Base-by-base conservation (phyloP, 2,329 filamentous ascomycete species). In the Aspergillus oerlinghausenensis region DNA sequence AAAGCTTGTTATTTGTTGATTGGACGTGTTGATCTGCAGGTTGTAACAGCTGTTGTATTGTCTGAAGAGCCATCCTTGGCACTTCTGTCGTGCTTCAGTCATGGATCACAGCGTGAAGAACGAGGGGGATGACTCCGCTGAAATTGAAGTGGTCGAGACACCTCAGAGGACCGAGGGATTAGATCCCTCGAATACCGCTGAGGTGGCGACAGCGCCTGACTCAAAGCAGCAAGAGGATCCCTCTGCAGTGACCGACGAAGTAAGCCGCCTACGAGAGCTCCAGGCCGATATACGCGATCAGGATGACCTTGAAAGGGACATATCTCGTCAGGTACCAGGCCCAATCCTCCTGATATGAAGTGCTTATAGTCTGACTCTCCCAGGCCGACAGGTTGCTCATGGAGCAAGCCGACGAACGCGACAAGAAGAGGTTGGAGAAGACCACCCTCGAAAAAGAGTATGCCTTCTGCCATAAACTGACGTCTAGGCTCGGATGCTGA, bases 231-330 rank as follows among this genome's bases (percentile, higher is more conserved):
- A 48, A 26, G 48, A 50, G 43, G 53, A 51, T 45, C 50, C 52
- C 9, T 50, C 58, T 29, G 52, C 48, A 21, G 51, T 42, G 19
- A 54, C 56, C 56, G 83, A 85, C 60, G 87, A 89, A 66, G 81
- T 82, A 45, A 79, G 80, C 52, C 82, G 83, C 21, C 76, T 92
- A 28, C 79, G 80, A 56, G 82, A 82, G 47, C 76, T 92, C 43
- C 86, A 88, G 4, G 83, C 86, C 52, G 82, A 87, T 56, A 85
- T 94, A 23, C 86, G 90, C 56, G 86, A 96, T 66, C 93, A 97
- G 72, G 88, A 92, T 76, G 92, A 97, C 57, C 77, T 97, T 21
- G 93, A 97, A 73, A 84, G 91, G 60, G 92, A 96, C 67, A 95
- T 97, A 61, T 82, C 84, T 28, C 79, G 80, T 48, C 82, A 87